A percentile compares a stretch with the other conserved stretches of the same genome.
These are phyloP conservation scores for Diutina pseudorugosa DNA, from an alignment of 1,139 yeast genomes.

Conservation along the genomic window DNA sequence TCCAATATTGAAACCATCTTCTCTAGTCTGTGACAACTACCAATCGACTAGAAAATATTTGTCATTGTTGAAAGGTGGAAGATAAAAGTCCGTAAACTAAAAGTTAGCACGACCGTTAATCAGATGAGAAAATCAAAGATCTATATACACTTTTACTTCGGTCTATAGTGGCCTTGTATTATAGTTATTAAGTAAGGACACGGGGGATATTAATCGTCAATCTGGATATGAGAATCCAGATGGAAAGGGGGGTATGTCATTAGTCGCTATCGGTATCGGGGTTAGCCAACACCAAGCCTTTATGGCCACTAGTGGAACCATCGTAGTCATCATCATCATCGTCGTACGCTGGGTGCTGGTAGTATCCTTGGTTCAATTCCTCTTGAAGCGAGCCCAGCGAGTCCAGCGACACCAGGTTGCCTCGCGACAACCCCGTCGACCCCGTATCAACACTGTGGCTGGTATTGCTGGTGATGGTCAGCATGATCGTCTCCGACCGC, in stretches of 20 bases:
- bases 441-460: not conserved
- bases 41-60: too few species aligned
- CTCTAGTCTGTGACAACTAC: too few species aligned
- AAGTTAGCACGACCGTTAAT: too few species aligned
- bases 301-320: not conserved
- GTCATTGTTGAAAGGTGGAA: too few species aligned
- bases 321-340: not conserved
- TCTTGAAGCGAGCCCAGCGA: not conserved
- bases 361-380: not conserved
- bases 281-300: slow-evolving; percentile 1
- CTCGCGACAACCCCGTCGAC: not conserved
- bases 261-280: not conserved
- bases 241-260: not conserved
- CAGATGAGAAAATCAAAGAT: too few species aligned
- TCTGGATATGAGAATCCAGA: not conserved
- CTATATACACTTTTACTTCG: too few species aligned
- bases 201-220: not conserved
- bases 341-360: slow-evolving; percentile 2
- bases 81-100: too few species aligned
- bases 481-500: slow-evolving; percentile 1
- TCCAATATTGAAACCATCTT: too few species aligned
- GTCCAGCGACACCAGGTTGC: not conserved
- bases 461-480: not conserved
- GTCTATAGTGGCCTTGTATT: not conserved
- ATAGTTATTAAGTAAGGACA: not conserved